phyloP scores from a whole-genome alignment of 2,329 filamentous ascomycete species.

The Colletotrichum orbiculare region DNA sequence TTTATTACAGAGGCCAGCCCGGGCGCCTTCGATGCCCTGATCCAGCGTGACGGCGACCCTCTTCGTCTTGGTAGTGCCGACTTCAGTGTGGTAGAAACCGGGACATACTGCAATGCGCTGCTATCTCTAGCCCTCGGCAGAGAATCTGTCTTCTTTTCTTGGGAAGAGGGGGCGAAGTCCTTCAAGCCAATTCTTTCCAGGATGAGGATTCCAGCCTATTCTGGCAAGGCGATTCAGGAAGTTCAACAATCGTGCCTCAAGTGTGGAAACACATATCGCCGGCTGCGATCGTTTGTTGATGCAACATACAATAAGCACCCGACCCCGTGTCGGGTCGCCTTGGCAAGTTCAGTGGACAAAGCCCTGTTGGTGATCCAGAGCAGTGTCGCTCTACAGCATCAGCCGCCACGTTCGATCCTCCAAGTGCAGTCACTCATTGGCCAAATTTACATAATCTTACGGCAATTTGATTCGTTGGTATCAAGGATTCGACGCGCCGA shows the following conservation, averaged over 20 bases:
- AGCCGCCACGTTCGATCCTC: constrained; percentile 59
- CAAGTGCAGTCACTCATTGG: constrained; percentile 63
- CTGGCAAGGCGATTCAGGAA: constrained; percentile 59
- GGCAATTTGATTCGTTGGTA: constrained; percentile 63
- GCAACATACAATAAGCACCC: constrained; percentile 56
- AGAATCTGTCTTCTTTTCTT: constrained; percentile 77
- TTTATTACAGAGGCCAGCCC: constrained; percentile 78
- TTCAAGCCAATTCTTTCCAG: constrained; percentile 63
- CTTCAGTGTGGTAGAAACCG: constrained; percentile 58
- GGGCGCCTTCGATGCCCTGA: constrained; percentile 71
- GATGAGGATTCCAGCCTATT: constrained; percentile 67
- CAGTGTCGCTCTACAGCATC: constrained; percentile 57
- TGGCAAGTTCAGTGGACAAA: constrained; percentile 61
- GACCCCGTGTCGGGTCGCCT: constrained; percentile 61
- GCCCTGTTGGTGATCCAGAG: constrained; percentile 61
- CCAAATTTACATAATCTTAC: constrained; percentile 60
- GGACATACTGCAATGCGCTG: constrained; percentile 66
- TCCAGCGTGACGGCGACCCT: constrained; percentile 56
- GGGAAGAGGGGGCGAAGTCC: constrained; percentile 60
- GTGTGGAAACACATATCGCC: constrained; percentile 59
- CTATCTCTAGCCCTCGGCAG: constrained; percentile 76
- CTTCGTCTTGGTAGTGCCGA: constrained; percentile 50
- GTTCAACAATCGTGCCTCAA: constrained; percentile 59
- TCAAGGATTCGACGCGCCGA: constrained; percentile 55
- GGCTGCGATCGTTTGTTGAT: constrained; percentile 59